phyloP scores from a whole-genome alignment of 2,329 filamentous ascomycete species.

The Epichloe amarillans region DNA sequence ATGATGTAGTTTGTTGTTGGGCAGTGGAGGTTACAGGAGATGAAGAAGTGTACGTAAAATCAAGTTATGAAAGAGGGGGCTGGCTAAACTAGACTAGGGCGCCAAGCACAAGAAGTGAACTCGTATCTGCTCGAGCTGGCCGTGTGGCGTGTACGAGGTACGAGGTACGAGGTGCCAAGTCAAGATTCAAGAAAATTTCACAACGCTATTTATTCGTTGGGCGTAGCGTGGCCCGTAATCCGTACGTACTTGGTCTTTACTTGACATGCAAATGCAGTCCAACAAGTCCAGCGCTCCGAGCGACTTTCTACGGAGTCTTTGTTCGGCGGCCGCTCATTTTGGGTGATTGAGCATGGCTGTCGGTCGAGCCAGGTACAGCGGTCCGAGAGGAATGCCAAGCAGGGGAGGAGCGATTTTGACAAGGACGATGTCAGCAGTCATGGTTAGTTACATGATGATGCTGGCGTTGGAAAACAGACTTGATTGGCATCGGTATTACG shows the following conservation, averaged over 20 bases:
- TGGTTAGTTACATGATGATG: too few relatives aligned
- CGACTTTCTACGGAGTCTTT: too few relatives aligned
- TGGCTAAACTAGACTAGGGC: background rate
- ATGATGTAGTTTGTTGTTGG: background rate
- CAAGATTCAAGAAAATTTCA: too few relatives aligned
- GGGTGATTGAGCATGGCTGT: background rate
- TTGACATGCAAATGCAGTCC: too few relatives aligned
- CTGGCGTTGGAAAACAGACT: too few relatives aligned
- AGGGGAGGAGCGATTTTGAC: background rate
- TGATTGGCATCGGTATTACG: too few relatives aligned
- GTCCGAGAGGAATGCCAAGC: too few relatives aligned
- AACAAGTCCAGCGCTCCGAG: too few relatives aligned
- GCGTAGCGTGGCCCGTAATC: too few relatives aligned
- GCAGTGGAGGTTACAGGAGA: background rate
- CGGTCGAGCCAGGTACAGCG: background rate
- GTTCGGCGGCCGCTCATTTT: background rate
- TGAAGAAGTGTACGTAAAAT: background rate
- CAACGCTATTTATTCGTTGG: too few relatives aligned
- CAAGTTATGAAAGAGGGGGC: background rate
- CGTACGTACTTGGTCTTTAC: too few relatives aligned
- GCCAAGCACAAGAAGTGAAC: background rate
- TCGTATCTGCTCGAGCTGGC: background rate
- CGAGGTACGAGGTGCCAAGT: background rate
- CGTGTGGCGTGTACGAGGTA: background rate
- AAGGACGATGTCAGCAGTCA: too few relatives aligned